Evolutionary conservation across 2,329 filamentous ascomycete species (phyloP).

Genomic region (Aspergillus cejpii): DNA sequence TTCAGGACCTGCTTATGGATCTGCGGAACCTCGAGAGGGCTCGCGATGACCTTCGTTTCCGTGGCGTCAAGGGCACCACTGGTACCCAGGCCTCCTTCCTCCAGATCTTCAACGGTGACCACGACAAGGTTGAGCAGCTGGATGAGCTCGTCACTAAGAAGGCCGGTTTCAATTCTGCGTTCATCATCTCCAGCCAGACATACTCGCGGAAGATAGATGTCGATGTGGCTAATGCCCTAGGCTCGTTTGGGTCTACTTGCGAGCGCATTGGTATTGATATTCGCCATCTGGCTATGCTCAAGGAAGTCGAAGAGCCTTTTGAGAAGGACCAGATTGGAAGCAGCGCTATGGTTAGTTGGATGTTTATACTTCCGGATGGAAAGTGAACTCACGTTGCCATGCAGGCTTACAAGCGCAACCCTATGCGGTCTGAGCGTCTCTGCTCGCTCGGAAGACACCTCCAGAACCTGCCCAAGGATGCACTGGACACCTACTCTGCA

Average conservation of each 20-base stretch:
- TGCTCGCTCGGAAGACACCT: slow-evolving; percentile 54
- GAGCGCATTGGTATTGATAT: slow-evolving; percentile 70
- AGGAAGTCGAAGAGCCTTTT: slow-evolving; percentile 81
- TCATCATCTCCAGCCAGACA: slow-evolving; percentile 64
- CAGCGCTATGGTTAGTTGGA: slow-evolving; percentile 47
- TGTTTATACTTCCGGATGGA: not conserved
- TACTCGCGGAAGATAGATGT: slow-evolving; percentile 78
- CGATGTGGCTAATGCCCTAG: slow-evolving; percentile 71
- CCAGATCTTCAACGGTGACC: slow-evolving; percentile 58
- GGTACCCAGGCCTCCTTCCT: slow-evolving; percentile 74
- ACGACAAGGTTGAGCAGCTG: slow-evolving; percentile 55
- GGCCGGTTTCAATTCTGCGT: slow-evolving; percentile 56
- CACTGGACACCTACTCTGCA: slow-evolving; percentile 59
- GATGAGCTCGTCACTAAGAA: slow-evolving; percentile 60
- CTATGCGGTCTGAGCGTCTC: slow-evolving; percentile 53
- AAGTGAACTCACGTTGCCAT: slow-evolving; percentile 35
- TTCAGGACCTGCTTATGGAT: slow-evolving; percentile 69
- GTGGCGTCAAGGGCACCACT: slow-evolving; percentile 66
- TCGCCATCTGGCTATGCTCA: slow-evolving; percentile 64
- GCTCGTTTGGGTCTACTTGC: slow-evolving; percentile 70
- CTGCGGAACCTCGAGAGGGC: slow-evolving; percentile 65
- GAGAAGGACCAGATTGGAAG: slow-evolving; percentile 71
- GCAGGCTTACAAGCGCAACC: slow-evolving; percentile 58
- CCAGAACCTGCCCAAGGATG: slow-evolving; percentile 49
- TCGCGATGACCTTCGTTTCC: slow-evolving; percentile 63